Base-by-base conservation (phyloP, 768 basidiomycete species). In the Paxillus rubicundulus region DNA sequence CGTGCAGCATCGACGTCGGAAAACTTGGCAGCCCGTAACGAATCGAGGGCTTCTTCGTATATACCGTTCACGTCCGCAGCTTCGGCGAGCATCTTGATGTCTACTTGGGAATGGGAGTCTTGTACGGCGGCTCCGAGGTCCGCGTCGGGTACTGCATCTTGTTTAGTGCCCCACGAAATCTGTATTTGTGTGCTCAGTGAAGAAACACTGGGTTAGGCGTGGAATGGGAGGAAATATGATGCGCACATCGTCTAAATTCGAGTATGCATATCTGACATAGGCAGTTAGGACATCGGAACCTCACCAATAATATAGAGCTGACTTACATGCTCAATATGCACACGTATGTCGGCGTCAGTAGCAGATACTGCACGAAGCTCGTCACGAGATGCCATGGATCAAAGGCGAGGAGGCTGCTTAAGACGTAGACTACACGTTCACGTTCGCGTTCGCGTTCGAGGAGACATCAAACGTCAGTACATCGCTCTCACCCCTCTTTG, bases 321-420 rank as follows among this genome's bases (percentile, higher is more conserved):
- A 66, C 87, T 63, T 50, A 90, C 86, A 93, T 84, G 67, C 84
- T 86, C 49, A 90, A 70, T 54, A 89, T 76, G 64, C 87, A 88
- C 64, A 90, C 80, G 59, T 88, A 89, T 27, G 82, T 84, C 24
- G 94, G 92, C 3, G 86, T 89, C 49, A 97, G 79, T 17, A 98
- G 73, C 63, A 98, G 70, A 64, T 97, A 99, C 45, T 91, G 92
- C 13, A 86, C 60, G 63, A 94, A 93, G 61, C 90, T 93, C 9
- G 95, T 98, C 57, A 97, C 44, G 75, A 98, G 84, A 71, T 98
- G 96, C 92, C 92, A 95, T 4, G 97, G 95, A 69, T 99, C 97
- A 52, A 95, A 81, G 0, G 92, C 91, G 37, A 98, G 72, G 36
- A 97, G 58, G 55, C 87, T 87, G 40, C 89, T 81, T 33, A 87